Conservation (phyloP, 768 basidiomycete species). For the Suillus cothurnatus region DNA sequence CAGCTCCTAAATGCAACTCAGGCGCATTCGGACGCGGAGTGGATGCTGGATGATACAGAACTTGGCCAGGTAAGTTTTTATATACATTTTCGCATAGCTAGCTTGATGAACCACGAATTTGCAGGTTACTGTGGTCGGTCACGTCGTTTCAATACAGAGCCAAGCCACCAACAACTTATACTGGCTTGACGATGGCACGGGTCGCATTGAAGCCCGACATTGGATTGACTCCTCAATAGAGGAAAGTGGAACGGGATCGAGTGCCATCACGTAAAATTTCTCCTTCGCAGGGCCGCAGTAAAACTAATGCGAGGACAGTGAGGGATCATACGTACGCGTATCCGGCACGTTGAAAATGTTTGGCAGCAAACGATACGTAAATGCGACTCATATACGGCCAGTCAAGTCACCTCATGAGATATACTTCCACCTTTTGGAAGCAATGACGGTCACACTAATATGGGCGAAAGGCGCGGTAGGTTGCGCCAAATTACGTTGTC, state of each 20-base stretch:
- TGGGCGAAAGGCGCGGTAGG: conserved; percentile 69
- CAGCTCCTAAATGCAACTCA: conserved; percentile 80
- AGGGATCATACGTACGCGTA: conserved; percentile 77
- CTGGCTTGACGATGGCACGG: conserved; percentile 85
- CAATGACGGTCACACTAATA: conserved; percentile 66
- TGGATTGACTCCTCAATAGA: conserved; percentile 75
- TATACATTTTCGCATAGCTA: background rate
- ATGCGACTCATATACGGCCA: conserved; percentile 70
- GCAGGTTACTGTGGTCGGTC: conserved; percentile 75
- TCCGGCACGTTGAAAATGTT: conserved; percentile 84
- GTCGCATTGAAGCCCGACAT: conserved; percentile 71
- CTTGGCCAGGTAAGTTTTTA: conserved; percentile 68
- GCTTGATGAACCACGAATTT: conserved; percentile 1
- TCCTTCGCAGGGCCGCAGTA: background rate
- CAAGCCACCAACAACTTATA: conserved; percentile 85
- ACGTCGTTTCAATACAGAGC: conserved; percentile 64
- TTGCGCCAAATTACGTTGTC: conserved; percentile 5
- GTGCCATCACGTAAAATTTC: background rate
- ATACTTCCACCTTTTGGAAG: conserved; percentile 80
- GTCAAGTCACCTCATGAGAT: conserved; percentile 74
- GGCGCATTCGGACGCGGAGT: conserved; percentile 86
- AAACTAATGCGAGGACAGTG: conserved; percentile 42
- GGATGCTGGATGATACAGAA: conserved; percentile 78
- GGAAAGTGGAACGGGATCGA: conserved; percentile 30
- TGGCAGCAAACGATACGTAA: conserved; percentile 79